phyloP scores from a whole-genome alignment of 345 rosid species.

The Brassica rapa region DNA sequence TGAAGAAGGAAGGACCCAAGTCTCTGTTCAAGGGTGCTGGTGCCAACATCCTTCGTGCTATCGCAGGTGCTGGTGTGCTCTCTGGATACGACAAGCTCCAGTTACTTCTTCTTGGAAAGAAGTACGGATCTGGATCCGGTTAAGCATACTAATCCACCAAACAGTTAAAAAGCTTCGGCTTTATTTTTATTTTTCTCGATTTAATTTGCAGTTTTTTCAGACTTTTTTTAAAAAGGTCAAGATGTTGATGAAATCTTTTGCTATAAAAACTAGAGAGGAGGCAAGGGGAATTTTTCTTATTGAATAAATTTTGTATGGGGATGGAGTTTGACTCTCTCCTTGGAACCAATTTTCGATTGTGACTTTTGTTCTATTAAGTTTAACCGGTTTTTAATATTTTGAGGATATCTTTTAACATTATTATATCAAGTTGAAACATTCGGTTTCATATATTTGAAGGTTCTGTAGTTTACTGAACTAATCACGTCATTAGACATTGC shows the following conservation, averaged over 20 bases:
- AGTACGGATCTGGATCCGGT: slow-evolving; percentile 80
- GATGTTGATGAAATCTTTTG: slow-evolving; percentile 3
- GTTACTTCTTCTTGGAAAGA: slow-evolving; percentile 80
- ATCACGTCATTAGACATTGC: background rate
- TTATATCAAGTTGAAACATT: background rate
- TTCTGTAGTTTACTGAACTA: background rate
- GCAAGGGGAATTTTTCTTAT: background rate
- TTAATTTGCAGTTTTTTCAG: slow-evolving; percentile 30
- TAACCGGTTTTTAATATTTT: background rate
- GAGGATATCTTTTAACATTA: background rate
- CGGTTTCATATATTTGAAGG: background rate
- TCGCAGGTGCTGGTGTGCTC: slow-evolving; percentile 96
- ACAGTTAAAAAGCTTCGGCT: background rate
- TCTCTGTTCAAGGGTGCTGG: slow-evolving; percentile 95
- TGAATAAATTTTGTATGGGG: background rate
- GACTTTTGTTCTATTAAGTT: background rate
- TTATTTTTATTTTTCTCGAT: slow-evolving; percentile 1
- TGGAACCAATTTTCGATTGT: background rate
- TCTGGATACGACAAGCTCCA: slow-evolving; percentile 90
- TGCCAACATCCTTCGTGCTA: slow-evolving; percentile 82
- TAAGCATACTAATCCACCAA: slow-evolving; percentile 5
- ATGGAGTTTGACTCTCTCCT: background rate
- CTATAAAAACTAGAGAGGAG: background rate
- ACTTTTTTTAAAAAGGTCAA: background rate
- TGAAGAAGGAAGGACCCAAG: slow-evolving; percentile 82